A percentile compares a stretch with the other conserved stretches of the same genome.
These are phyloP conservation scores for Hyaloscypha finlandica DNA, from an alignment of 495 filamentous ascomycete species.

Conservation along the genomic window DNA sequence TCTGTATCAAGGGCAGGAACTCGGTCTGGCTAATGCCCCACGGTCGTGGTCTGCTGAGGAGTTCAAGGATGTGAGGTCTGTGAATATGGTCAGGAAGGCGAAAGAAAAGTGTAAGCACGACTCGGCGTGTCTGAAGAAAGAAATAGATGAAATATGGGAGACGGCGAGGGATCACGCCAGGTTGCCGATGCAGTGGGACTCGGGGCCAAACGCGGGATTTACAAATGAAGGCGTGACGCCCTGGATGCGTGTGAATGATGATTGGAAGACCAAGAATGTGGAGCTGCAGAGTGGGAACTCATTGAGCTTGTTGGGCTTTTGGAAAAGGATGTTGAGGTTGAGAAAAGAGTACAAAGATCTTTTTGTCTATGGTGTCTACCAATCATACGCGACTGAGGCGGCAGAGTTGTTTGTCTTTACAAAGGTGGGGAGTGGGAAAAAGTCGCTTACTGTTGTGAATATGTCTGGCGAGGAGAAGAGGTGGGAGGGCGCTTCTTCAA, in stretches of 20 bases:
- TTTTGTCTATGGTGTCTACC: constrained; percentile 64
- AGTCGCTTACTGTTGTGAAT: constrained; percentile 45
- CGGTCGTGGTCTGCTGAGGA: constrained; percentile 58
- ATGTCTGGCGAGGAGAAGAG: constrained; percentile 2
- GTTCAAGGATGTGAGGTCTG: constrained; percentile 65
- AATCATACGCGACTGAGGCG: constrained; percentile 44
- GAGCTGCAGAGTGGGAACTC: constrained; percentile 41
- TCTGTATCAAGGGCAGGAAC: constrained; percentile 70
- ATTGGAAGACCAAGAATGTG: constrained; percentile 47
- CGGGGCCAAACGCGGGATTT: constrained; percentile 53
- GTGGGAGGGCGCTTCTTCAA: not conserved
- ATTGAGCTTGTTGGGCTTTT: constrained; percentile 47
- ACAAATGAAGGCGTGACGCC: constrained; percentile 36
- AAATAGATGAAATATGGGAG: constrained; percentile 43
- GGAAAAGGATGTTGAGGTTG: constrained; percentile 43
- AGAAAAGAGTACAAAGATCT: constrained; percentile 53
- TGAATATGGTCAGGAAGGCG: constrained; percentile 58
- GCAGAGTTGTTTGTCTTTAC: constrained; percentile 51
- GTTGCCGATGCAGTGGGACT: constrained; percentile 64
- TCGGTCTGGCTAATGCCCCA: constrained; percentile 65
- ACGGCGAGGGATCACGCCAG: constrained; percentile 63
- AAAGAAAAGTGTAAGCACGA: constrained; percentile 7
- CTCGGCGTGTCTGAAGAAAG: constrained; percentile 37
- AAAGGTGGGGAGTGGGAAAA: constrained; percentile 44
- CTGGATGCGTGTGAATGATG: constrained; percentile 56